Evolutionary conservation across 2,329 filamentous ascomycete genomes (phyloP), one percentile per base, ranked within the genome.

Genomic region (Thelonectria discophora): DNA sequence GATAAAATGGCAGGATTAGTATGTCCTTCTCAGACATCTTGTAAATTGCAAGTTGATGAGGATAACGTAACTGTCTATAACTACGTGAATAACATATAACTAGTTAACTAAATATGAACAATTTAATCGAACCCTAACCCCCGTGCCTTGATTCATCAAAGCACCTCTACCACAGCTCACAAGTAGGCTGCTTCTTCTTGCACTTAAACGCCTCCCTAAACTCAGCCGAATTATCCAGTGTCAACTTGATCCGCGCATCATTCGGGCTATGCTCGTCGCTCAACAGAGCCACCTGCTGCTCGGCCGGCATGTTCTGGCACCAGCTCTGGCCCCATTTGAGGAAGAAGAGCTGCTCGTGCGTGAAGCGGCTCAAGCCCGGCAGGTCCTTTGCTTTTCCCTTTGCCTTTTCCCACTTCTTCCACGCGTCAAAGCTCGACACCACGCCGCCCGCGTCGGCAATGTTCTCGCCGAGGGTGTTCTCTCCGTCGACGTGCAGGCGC

Each of bases 371-470:
- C 7, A 92, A 73, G 0, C 89, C 89, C 0, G 88, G 88, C 15
- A 91, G 80, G 40, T 81, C 73, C 69, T 80, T 70, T 60, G 84
- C 83, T 0, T 84, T 79, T 1, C 65, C 61, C n/a, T 79, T 81
- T 39, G 82, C 76, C 2, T 78, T 74, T 32, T 86, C 82, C 11
- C 82, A 82, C 64, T 83, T 84, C 72, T 87, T 84, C 89, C 89
- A 92, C 0, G 88, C 88, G 21, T 82, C 79, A 71, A 86, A 91
- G 0, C 88, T 81, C 0, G 88, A 85, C 8, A 83, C 81, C 0
- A 92, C 72, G 13, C 89, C 90, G 15, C 88, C 89, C 1, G 89
- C 86, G 73, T 92, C 90, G 1, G 89, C 88, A 69, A 92, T 88
- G 70, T 91, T 91, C 76, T 92, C 90, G 18, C 85, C 86, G 2